A percentile compares a stretch with the other conserved stretches of the same genome.
phyloP scores from a whole-genome alignment of 163 green algal species.

The Coccomyxa subellipsoidea region DNA sequence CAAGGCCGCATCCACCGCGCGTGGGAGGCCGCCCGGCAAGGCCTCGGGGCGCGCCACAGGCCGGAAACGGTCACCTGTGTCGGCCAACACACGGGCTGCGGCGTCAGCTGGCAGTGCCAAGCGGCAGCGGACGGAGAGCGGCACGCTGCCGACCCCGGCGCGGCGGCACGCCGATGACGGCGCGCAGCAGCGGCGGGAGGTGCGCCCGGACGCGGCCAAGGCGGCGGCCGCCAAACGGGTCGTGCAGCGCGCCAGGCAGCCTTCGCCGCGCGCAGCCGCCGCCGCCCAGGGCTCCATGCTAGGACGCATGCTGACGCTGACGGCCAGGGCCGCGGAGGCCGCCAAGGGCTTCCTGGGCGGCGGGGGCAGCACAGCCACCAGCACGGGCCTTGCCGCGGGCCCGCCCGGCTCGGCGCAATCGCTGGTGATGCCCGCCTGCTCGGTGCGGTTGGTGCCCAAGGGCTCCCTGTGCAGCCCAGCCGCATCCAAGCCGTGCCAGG shows the following conservation, averaged over 20 bases:
- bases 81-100: neutral
- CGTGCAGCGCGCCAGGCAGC: neutral
- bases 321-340: neutral
- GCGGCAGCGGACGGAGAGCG: neutral
- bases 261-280: neutral
- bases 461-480: neutral
- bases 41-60: neutral
- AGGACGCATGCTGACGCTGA: neutral
- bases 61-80: neutral
- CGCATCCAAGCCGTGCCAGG: conserved; percentile 4
- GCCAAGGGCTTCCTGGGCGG: conserved; percentile 1
- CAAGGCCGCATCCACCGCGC: too few species aligned
- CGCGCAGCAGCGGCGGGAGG: neutral
- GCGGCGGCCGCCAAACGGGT: neutral
- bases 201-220: neutral
- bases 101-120: neutral
- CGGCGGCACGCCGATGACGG: neutral
- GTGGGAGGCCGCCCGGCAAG: neutral
- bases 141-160: neutral
- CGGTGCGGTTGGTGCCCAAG: neutral
- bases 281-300: neutral
- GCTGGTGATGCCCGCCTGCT: neutral
- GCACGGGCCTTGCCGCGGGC: neutral
- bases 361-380: neutral
- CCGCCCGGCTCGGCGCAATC: neutral